These are phyloP conservation scores for Alternaria sp. DNA, from an alignment of 2,329 filamentous ascomycete species.

Conservation along the genomic window DNA sequence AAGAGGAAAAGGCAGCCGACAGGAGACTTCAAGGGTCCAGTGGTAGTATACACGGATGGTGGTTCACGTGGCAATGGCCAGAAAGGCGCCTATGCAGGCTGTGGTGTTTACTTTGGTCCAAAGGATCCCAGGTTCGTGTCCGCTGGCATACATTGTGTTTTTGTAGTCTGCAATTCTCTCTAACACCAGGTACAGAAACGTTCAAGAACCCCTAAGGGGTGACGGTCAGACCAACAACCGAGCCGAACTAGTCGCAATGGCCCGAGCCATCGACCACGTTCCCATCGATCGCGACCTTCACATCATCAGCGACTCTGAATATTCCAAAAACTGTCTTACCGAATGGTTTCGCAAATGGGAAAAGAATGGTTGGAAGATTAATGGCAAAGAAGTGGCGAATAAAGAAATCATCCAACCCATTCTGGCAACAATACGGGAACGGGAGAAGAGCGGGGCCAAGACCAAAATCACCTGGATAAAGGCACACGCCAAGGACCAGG, in stretches of 20 bases:
- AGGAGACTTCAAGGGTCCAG: slow-evolving; percentile 57
- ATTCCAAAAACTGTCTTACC: slow-evolving; percentile 88
- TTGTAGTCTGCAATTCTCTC: background rate
- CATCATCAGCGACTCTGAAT: slow-evolving; percentile 89
- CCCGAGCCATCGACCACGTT: slow-evolving; percentile 80
- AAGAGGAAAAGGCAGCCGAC: slow-evolving; percentile 58
- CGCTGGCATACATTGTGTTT: background rate
- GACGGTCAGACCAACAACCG: slow-evolving; percentile 89
- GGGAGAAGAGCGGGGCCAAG: slow-evolving; percentile 60
- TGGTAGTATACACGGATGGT: slow-evolving; percentile 71
- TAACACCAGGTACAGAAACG: slow-evolving; percentile 60
- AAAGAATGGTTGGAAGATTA: slow-evolving; percentile 79
- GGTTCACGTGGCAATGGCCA: slow-evolving; percentile 68
- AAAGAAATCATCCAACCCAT: slow-evolving; percentile 81
- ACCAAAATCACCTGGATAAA: slow-evolving; percentile 90
- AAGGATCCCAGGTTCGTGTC: slow-evolving; percentile 61
- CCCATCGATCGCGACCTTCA: slow-evolving; percentile 72
- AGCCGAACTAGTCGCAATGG: slow-evolving; percentile 89
- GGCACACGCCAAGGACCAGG: slow-evolving; percentile 75
- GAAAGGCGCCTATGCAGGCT: slow-evolving; percentile 64
- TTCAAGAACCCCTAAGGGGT: slow-evolving; percentile 79
- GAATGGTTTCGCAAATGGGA: slow-evolving; percentile 84
- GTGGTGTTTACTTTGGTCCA: slow-evolving; percentile 71
- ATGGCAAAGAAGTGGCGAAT: slow-evolving; percentile 80
- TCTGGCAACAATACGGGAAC: slow-evolving; percentile 73